Conservation (phyloP, 306 rosid genomes). For the Cotoneaster glaucophyllus region DNA sequence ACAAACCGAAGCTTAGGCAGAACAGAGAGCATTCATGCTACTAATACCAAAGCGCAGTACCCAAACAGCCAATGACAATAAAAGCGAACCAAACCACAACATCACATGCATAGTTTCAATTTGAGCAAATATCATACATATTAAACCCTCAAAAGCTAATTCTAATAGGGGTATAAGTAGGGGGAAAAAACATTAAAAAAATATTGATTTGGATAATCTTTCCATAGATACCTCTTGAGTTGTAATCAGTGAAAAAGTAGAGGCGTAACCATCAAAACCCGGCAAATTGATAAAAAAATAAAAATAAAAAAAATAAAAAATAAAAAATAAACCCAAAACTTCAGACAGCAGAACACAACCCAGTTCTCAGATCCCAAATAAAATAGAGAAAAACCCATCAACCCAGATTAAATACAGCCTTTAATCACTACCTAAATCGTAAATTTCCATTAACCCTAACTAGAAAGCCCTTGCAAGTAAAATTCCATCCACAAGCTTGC, state of each 20-base stretch:
- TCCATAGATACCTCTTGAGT: neutral
- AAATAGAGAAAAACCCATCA: neutral
- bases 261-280: neutral
- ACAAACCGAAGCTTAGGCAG: neutral
- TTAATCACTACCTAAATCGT: conserved; percentile 7
- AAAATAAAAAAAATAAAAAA: too few relatives aligned
- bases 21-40: too few relatives aligned
- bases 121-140: neutral
- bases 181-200: neutral
- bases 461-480: neutral
- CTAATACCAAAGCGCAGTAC: neutral
- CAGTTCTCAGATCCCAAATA: conserved; percentile 8
- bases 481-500: neutral
- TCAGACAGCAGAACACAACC: neutral
- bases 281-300: neutral
- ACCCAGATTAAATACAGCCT: neutral
- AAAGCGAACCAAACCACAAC: neutral
- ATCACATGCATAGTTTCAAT: neutral
- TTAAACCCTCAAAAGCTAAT: neutral
- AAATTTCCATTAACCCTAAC: neutral
- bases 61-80: neutral
- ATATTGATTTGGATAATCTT: neutral
- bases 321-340: neutral
- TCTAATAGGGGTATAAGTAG: neutral
- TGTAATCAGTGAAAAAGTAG: neutral